Percentiles rank a stretch among this genome's conserved stretches.
Evolutionary conservation across 805 yeast genomes (phyloP).

Genomic region (Teunomyces lycoperdinae): DNA sequence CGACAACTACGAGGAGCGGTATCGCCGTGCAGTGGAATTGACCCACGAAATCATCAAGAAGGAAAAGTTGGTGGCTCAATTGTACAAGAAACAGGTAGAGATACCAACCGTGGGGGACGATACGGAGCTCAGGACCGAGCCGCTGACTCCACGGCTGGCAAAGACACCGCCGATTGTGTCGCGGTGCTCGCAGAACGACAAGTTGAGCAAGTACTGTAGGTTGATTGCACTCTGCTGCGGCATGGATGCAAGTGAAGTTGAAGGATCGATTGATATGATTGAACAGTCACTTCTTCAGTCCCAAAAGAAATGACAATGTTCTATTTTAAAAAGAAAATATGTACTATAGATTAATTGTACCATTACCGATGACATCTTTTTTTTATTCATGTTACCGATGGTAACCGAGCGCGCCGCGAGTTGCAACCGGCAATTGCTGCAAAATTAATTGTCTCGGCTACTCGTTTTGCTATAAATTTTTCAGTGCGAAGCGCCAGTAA

Average conservation of each 20-base stretch:
- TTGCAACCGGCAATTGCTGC: slow-evolving; percentile 2
- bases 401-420: not conserved
- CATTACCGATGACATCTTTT: not conserved
- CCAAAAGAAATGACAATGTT: not conserved
- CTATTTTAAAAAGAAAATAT: not conserved
- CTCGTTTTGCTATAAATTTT: not conserved
- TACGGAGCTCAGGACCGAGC: not conserved
- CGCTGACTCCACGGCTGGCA: slow-evolving; percentile 8
- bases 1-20: slow-evolving; percentile 9
- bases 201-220: slow-evolving; percentile 38
- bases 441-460: not conserved
- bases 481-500: not conserved
- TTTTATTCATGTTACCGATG: not conserved
- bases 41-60: slow-evolving; percentile 25
- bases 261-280: slow-evolving; percentile 39
- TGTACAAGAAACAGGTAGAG: slow-evolving; percentile 19
- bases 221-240: slow-evolving; percentile 43
- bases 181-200: slow-evolving; percentile 28
- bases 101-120: slow-evolving; percentile 13
- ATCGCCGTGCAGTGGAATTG: slow-evolving; percentile 24
- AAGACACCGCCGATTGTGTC: slow-evolving; percentile 18
- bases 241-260: slow-evolving; percentile 39
- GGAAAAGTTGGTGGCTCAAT: slow-evolving; percentile 12
- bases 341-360: not conserved
- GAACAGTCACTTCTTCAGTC: slow-evolving; percentile 36